A percentile compares a stretch with the other conserved stretches of the same genome.
Conservation (phyloP, 1,139 yeast genomes). For the Scheffersomyces parashehatae region DNA sequence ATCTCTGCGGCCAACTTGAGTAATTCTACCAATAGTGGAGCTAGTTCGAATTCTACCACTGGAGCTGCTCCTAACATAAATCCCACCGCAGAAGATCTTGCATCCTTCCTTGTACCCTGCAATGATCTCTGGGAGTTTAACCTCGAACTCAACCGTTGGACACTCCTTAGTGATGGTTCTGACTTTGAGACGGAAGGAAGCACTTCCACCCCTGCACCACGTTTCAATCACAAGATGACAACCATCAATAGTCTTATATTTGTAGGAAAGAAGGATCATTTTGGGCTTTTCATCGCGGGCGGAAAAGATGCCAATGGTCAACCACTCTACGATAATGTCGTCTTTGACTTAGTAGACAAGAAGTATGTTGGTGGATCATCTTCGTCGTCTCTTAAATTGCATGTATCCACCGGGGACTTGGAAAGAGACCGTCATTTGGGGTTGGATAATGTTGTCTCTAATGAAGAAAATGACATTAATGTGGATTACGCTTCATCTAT, state of each 20-base stretch:
- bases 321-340: conserved; percentile 42
- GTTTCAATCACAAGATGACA: conserved; percentile 58
- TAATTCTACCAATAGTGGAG: background rate
- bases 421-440: conserved; percentile 8
- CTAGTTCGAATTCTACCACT: background rate
- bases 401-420: conserved; percentile 16
- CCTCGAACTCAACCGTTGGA: conserved; percentile 53
- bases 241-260: conserved; percentile 41
- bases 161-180: conserved; percentile 44
- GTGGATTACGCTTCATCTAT: conserved; percentile 36
- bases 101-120: conserved; percentile 38
- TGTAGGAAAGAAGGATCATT: conserved; percentile 47
- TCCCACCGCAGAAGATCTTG: background rate
- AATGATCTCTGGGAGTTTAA: conserved; percentile 73
- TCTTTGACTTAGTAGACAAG: conserved; percentile 54
- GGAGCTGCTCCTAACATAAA: background rate
- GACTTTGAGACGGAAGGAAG: conserved; percentile 21
- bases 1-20: background rate
- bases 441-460: conserved; percentile 16
- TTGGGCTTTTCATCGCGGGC: conserved; percentile 60
- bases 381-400: conserved; percentile 27
- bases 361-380: conserved; percentile 37
- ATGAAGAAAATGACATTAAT: conserved; percentile 22
- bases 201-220: conserved; percentile 34
- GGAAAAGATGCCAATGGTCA: conserved; percentile 52